A percentile compares a stretch with the other conserved stretches of the same genome.
Conservation (phyloP, 495 filamentous ascomycete genomes). For the Entonaema liquescens region DNA sequence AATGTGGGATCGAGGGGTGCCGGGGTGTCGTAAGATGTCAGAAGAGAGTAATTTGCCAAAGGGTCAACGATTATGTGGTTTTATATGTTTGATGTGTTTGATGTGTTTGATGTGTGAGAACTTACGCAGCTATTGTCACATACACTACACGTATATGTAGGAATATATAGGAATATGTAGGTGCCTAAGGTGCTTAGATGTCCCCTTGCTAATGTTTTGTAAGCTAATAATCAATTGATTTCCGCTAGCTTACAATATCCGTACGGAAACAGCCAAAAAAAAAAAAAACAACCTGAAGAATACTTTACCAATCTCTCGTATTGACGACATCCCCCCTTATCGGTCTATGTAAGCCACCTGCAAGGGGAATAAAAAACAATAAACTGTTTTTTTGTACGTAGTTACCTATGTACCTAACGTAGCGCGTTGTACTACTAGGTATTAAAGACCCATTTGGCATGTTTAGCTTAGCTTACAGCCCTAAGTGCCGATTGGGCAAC, state of each 20-base stretch:
- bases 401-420: not conserved
- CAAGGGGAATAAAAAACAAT: not conserved
- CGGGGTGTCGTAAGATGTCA: not conserved
- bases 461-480: not conserved
- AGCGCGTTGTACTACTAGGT: not conserved
- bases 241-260: not conserved
- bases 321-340: not conserved
- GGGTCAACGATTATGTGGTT: not conserved
- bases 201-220: no score
- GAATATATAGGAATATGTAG: no score
- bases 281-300: not conserved
- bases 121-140: not conserved
- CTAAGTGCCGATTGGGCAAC: constrained; percentile 27
- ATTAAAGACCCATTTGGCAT: not conserved
- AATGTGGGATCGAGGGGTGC: not conserved
- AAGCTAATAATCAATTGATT: not conserved
- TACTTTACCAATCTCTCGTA: not conserved
- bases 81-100: not conserved
- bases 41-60: not conserved
- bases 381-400: not conserved
- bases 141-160: no score
- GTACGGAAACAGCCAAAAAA: not conserved
- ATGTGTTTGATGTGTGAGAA: not conserved
- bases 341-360: not conserved
- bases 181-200: not conserved